phyloP scores from a whole-genome alignment of 169 alveolate genomes.

The Plasmodium inui region DNA sequence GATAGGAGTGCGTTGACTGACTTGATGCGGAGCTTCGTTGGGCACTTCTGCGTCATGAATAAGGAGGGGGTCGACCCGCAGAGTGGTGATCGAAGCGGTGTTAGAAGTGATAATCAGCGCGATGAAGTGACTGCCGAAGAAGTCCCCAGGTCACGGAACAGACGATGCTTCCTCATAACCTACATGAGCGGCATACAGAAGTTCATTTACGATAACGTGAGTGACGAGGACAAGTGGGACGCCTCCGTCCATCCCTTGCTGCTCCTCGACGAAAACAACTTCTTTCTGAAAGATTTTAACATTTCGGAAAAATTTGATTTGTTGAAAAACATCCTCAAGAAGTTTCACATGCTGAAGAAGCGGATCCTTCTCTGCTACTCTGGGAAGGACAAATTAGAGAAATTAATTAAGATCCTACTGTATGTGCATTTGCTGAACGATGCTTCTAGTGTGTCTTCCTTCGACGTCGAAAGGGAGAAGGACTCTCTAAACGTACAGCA shows the following conservation, averaged over 20 bases:
- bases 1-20: background rate
- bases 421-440: slow-evolving; percentile 14
- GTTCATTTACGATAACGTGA: slow-evolving; percentile 55
- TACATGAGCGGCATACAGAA: slow-evolving; percentile 74
- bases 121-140: background rate
- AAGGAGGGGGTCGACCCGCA: background rate
- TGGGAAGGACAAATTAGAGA: slow-evolving; percentile 60
- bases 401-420: slow-evolving; percentile 19
- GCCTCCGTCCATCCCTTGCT: slow-evolving; percentile 60
- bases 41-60: slow-evolving; percentile 15
- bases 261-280: slow-evolving; percentile 21
- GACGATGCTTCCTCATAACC: slow-evolving; percentile 15
- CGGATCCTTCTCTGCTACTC: slow-evolving; percentile 55
- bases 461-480: background rate
- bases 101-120: background rate
- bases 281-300: slow-evolving; percentile 62
- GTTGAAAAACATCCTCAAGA: slow-evolving; percentile 48
- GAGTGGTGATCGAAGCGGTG: background rate
- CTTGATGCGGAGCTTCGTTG: slow-evolving; percentile 8
- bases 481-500: background rate
- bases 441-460: background rate
- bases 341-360: slow-evolving; percentile 27
- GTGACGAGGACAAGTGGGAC: slow-evolving; percentile 15
- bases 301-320: slow-evolving; percentile 71
- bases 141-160: background rate